These are phyloP conservation scores for Thelephora ganbajun DNA, from an alignment of 768 basidiomycete species.

Conservation along the genomic window DNA sequence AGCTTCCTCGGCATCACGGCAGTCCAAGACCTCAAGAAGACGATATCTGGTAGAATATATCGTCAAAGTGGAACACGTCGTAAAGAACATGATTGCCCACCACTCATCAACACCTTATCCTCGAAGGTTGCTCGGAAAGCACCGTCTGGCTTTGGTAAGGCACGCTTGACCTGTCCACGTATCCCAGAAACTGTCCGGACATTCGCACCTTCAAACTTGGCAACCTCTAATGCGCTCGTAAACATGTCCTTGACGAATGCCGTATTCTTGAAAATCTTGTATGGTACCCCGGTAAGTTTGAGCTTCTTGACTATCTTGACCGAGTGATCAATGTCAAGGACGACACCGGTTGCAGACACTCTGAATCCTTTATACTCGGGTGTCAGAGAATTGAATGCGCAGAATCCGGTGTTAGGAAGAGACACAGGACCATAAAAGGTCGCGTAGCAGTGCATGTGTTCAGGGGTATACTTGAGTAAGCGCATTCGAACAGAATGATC, in stretches of 20 bases:
- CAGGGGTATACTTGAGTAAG: conserved; percentile 98
- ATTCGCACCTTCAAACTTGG: conserved; percentile 98
- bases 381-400: conserved; percentile 81
- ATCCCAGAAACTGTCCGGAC: conserved; percentile 92
- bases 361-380: conserved; percentile 66
- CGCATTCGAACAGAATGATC: conserved; percentile 98
- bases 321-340: conserved; percentile 85
- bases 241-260: conserved; percentile 99
- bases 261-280: conserved; percentile 98
- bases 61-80: not conserved
- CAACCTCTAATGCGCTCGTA: conserved; percentile 81
- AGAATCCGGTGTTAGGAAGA: conserved; percentile 91
- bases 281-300: conserved; percentile 89
- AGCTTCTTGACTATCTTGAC: conserved; percentile 97
- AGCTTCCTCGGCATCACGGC: conserved; percentile 88
- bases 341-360: conserved; percentile 86
- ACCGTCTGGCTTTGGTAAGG: conserved; percentile 87
- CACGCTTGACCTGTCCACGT: conserved; percentile 94
- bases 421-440: conserved; percentile 93
- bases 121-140: conserved; percentile 95
- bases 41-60: conserved; percentile 47
- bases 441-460: conserved; percentile 99
- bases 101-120: conserved; percentile 93
- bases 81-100: conserved; percentile 31
- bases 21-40: conserved; percentile 96